Percentiles rank a stretch among this genome's conserved stretches.
Conservation (phyloP, 495 filamentous ascomycete species). For the Penicillium salamii region DNA sequence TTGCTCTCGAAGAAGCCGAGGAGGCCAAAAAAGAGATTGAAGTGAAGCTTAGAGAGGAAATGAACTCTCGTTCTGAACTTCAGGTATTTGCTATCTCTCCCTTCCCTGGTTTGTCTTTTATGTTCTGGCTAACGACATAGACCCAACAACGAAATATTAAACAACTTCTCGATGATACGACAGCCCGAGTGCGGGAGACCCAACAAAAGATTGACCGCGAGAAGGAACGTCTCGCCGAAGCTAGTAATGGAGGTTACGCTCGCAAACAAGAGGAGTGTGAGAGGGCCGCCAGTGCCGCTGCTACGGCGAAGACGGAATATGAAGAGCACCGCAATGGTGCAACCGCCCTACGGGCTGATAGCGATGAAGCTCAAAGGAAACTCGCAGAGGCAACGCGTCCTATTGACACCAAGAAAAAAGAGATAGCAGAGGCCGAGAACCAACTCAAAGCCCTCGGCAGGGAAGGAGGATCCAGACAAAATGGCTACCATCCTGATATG, state of each 20-base stretch:
- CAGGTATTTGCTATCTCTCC: constrained; percentile 35
- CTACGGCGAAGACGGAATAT: constrained; percentile 26
- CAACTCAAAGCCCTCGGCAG: constrained; percentile 45
- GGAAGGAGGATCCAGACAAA: constrained; percentile 49
- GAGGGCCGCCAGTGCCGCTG: constrained; percentile 30
- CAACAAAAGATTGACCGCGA: constrained; percentile 45
- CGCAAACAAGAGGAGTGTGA: constrained; percentile 47
- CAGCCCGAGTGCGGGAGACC: constrained; percentile 37
- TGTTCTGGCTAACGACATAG: constrained; percentile 28
- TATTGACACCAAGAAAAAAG: constrained; percentile 28
- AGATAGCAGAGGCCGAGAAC: constrained; percentile 43
- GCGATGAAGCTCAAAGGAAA: constrained; percentile 36
- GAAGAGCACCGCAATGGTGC: constrained; percentile 31
- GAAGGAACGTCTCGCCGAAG: constrained; percentile 46
- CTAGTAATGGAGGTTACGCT: constrained; percentile 52
- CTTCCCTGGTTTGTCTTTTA: background rate
- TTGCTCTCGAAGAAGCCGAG: constrained; percentile 41
- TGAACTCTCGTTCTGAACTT: constrained; percentile 40
- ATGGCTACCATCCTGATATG: constrained; percentile 61
- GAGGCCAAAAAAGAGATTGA: constrained; percentile 42
- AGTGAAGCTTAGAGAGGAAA: constrained; percentile 34
- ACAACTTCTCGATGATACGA: constrained; percentile 43
- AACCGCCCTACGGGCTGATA: constrained; percentile 27
- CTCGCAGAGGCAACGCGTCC: constrained; percentile 21
- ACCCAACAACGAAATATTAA: constrained; percentile 50